Evolutionary conservation across 2,329 filamentous ascomycete species (phyloP), one percentile per base, ranked within the genome.

Genomic region (Aureobasidium lini): DNA sequence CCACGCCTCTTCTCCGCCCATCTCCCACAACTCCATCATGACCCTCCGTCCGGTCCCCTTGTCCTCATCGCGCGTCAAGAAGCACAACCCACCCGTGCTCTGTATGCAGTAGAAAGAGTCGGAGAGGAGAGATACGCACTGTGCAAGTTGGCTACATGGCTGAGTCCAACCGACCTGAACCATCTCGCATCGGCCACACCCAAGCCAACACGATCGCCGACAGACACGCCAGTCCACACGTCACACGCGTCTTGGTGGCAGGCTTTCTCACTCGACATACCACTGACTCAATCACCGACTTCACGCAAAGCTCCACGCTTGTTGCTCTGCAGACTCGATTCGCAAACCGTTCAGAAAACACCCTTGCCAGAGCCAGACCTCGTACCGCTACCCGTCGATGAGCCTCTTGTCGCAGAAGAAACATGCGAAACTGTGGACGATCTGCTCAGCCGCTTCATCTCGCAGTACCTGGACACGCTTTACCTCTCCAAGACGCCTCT

Each of bases 31-130:
- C 74, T 88, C 61, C 85, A 88, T 62, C 71, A 80, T 76, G n/a
- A 77, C 83, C 65, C 59, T 59, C 32, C 80, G 79, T 78, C 75
- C 18, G 71, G 73, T 10, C 76, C 80, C 13, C 80, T 79, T 60
- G 74, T 89, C 15, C 77, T 90, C 9, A 76, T 90, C 61, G 85
- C 84, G 31, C 77, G 82, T 60, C 77, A 81, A 46, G 82, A 86
- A 44, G 74, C 78, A 29, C 79, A 77, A 62, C 74, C 77, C 28
- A 79, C 77, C 62, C 76, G 77, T 59, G 76, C 75, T 37, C 63
- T 82, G 0, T 87, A 84, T 68, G 85, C 80, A 11, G 73, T 89
- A n/a, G 88, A 92, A 73, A 79, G 83, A 28, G 83, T 88, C 37
- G 75, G 78, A 15, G 71, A 75, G 48, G 80, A 80, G 0, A 75